Evolutionary conservation across 106 monocot species (phyloP).

Genomic region (Apostasia ramifera): DNA sequence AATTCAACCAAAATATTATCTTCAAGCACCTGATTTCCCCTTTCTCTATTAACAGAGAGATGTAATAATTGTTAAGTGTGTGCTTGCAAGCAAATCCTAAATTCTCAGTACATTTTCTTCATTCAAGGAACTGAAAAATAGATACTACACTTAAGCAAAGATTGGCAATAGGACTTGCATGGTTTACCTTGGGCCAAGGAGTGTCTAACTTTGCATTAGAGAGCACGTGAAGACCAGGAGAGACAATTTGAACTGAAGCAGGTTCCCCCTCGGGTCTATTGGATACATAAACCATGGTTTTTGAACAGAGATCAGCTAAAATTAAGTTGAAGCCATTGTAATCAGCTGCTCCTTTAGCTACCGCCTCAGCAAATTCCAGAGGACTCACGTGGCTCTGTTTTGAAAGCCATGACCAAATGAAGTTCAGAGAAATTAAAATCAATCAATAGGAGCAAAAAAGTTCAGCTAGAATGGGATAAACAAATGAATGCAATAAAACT

Average conservation of each 20-base stretch:
- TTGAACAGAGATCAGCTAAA: slow-evolving; percentile 56
- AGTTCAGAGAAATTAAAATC: not conserved
- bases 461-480: not conserved
- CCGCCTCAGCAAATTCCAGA: slow-evolving; percentile 60
- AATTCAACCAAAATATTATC: not conserved
- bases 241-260: slow-evolving; percentile 34
- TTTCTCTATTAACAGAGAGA: too few relatives aligned
- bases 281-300: slow-evolving; percentile 76
- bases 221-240: slow-evolving; percentile 85
- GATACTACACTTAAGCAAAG: not conserved
- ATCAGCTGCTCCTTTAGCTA: slow-evolving; percentile 51
- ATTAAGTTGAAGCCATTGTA: slow-evolving; percentile 86
- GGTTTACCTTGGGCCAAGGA: slow-evolving; percentile 82
- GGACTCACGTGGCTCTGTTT: slow-evolving; percentile 57
- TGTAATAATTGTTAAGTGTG: too few relatives aligned
- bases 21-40: too few relatives aligned
- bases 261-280: slow-evolving; percentile 58
- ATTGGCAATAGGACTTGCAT: not conserved
- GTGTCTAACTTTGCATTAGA: slow-evolving; percentile 71
- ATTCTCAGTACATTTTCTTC: not conserved
- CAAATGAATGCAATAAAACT: not conserved
- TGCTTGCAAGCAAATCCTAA: too few relatives aligned
- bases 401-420: not conserved
- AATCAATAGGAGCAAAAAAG: not conserved
- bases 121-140: not conserved